Evolutionary conservation across 495 filamentous ascomycete species (phyloP).

Genomic region (Podospora conica): DNA sequence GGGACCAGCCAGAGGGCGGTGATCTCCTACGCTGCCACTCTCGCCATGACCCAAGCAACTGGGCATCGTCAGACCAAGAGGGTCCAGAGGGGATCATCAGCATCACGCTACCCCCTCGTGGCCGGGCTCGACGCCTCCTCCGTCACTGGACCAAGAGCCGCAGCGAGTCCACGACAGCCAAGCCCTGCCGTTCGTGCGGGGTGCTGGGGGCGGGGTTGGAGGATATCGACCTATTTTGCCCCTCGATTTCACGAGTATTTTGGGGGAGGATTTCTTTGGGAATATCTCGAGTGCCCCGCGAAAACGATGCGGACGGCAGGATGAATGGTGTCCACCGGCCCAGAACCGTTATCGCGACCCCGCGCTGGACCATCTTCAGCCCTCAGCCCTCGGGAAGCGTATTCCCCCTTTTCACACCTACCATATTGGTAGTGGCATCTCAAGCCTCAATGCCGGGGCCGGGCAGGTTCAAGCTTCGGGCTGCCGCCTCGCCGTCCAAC

Average conservation of each 20-base stretch:
- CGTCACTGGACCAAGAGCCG: slow-evolving; percentile 6
- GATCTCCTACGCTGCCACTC: too few species aligned
- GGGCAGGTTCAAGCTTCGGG: not conserved
- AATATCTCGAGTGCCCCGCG: too few species aligned
- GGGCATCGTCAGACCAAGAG: slow-evolving; percentile 5
- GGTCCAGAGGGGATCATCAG: not conserved
- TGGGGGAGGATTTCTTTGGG: too few species aligned
- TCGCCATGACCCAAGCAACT: not conserved
- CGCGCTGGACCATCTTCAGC: too few species aligned
- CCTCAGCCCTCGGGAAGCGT: too few species aligned
- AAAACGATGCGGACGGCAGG: too few species aligned
- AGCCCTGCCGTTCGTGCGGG: slow-evolving; percentile 3
- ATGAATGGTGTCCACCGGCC: too few species aligned
- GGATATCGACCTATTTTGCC: not conserved
- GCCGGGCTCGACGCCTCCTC: slow-evolving; percentile 9
- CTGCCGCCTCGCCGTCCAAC: not conserved
- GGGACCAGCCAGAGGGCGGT: not conserved
- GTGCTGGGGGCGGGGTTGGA: not conserved
- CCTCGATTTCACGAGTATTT: not conserved
- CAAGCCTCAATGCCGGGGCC: not conserved
- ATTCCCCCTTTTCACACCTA: too few species aligned
- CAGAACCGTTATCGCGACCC: too few species aligned
- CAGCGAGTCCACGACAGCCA: slow-evolving; percentile 1
- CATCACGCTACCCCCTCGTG: not conserved
- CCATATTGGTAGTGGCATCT: too few species aligned